phyloP scores from a whole-genome alignment of 176 grass and related monocot genomes.

The Bonia amplexicaulis region DNA sequence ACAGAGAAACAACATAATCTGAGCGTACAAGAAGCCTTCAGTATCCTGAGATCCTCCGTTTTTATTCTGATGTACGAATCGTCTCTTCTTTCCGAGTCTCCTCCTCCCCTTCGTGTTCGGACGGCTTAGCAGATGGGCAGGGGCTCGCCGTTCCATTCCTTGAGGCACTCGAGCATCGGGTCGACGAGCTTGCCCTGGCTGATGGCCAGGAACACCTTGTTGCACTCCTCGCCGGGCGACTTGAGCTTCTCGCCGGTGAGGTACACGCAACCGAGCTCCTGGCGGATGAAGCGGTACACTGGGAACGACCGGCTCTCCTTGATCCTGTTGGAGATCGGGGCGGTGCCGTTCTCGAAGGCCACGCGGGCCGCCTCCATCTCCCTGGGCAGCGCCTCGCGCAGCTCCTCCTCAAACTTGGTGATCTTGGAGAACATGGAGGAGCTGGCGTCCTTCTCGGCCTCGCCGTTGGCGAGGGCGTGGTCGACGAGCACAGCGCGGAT shows the following conservation, averaged over 20 bases:
- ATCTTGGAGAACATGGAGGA: slow-evolving; percentile 59
- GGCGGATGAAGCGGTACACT: slow-evolving; percentile 52
- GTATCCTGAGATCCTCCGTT: slow-evolving; percentile 15
- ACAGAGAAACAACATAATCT: slow-evolving; percentile 14
- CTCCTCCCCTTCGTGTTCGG: neutral
- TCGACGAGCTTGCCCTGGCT: slow-evolving; percentile 54
- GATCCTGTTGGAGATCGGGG: slow-evolving; percentile 53
- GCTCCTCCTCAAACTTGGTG: slow-evolving; percentile 47
- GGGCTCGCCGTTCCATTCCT: slow-evolving; percentile 76
- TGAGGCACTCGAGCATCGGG: slow-evolving; percentile 72
- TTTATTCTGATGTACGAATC: slow-evolving; percentile 8
- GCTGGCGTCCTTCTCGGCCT: slow-evolving; percentile 37
- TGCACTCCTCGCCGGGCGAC: slow-evolving; percentile 66
- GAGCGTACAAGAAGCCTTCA: slow-evolving; percentile 12
- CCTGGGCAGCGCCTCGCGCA: slow-evolving; percentile 40
- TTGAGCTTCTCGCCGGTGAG: slow-evolving; percentile 65
- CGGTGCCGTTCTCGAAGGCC: slow-evolving; percentile 42
- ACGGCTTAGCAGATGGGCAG: slow-evolving; percentile 43
- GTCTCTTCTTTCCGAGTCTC: neutral
- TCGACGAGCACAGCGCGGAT: slow-evolving; percentile 67
- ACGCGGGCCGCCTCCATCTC: slow-evolving; percentile 51
- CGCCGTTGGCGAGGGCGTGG: slow-evolving; percentile 38
- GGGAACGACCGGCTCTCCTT: slow-evolving; percentile 57
- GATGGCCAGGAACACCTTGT: slow-evolving; percentile 70
- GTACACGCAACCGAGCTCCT: slow-evolving; percentile 50